A percentile compares a stretch with the other conserved stretches of the same genome.
Evolutionary conservation across 1,139 yeast genomes (phyloP).

Genomic region (Pichia sp.): DNA sequence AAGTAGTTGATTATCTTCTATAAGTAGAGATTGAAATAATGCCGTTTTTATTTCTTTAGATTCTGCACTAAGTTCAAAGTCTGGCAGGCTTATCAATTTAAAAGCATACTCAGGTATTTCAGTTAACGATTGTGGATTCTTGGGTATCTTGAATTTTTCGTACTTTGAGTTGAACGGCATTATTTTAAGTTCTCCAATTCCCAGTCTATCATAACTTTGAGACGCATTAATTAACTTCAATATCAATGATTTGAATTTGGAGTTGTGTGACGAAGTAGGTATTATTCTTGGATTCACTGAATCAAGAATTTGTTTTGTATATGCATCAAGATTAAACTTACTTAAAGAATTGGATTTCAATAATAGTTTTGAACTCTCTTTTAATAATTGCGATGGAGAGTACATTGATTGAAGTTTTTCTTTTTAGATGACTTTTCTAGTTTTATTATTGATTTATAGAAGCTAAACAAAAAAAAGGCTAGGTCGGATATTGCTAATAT

Average conservation of each 20-base stretch:
- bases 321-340: not conserved
- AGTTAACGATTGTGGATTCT: not conserved
- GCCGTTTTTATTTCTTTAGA: not conserved
- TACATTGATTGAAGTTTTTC: not conserved
- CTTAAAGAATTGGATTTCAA: not conserved
- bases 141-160: constrained; percentile 2
- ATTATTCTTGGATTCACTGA: not conserved
- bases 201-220: not conserved
- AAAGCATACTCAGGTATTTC: constrained; percentile 2
- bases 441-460: not conserved
- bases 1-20: not conserved
- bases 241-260: not conserved
- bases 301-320: not conserved
- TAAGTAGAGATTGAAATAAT: not conserved
- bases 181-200: not conserved
- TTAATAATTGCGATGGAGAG: not conserved
- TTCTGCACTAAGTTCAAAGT: constrained; percentile 4
- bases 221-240: not conserved
- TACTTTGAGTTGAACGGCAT: not conserved
- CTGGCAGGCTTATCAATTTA: not conserved
- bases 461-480: not conserved
- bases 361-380: not conserved
- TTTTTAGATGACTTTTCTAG: not conserved
- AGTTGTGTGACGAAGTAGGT: too few species aligned
- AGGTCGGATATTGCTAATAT: not conserved